phyloP scores from a whole-genome alignment of 345 rosid genomes.

The Jatropha curcas region DNA sequence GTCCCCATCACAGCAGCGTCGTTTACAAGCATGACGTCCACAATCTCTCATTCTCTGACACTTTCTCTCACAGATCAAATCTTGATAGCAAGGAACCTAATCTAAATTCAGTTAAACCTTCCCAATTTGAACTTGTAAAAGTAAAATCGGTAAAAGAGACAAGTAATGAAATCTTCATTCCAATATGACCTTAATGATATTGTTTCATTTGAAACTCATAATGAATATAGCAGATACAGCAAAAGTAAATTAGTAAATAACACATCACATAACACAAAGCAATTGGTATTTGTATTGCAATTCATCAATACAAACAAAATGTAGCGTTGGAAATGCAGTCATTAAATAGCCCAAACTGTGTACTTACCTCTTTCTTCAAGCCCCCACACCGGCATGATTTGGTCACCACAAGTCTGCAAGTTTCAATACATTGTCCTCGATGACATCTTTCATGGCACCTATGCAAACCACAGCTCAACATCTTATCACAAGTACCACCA shows the following conservation, averaged over 20 bases:
- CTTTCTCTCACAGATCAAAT: slow-evolving; percentile 81
- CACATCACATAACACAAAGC: background rate
- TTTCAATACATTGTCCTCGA: slow-evolving; percentile 73
- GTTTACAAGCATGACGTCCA: slow-evolving; percentile 88
- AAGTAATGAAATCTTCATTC: background rate
- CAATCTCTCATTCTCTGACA: slow-evolving; percentile 81
- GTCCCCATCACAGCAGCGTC: slow-evolving; percentile 91
- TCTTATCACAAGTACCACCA: slow-evolving; percentile 82
- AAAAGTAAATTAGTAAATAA: background rate
- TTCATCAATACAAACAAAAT: background rate
- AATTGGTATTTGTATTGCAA: background rate
- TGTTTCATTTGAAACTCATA: background rate
- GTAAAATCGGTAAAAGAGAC: background rate
- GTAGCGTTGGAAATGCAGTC: background rate
- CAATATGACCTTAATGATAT: background rate
- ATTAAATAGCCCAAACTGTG: slow-evolving; percentile 4
- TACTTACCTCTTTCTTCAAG: slow-evolving; percentile 83
- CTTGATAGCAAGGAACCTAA: slow-evolving; percentile 97
- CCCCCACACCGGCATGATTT: slow-evolving; percentile 79
- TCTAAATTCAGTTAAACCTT: slow-evolving; percentile 37
- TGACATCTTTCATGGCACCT: slow-evolving; percentile 90
- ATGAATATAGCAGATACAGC: background rate
- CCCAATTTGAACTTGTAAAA: slow-evolving; percentile 11
- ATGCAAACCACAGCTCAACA: slow-evolving; percentile 68
- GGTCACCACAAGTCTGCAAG: slow-evolving; percentile 71